Conservation (phyloP, 129 eudicot genomes). For the Chrysanthemum makinoi region DNA sequence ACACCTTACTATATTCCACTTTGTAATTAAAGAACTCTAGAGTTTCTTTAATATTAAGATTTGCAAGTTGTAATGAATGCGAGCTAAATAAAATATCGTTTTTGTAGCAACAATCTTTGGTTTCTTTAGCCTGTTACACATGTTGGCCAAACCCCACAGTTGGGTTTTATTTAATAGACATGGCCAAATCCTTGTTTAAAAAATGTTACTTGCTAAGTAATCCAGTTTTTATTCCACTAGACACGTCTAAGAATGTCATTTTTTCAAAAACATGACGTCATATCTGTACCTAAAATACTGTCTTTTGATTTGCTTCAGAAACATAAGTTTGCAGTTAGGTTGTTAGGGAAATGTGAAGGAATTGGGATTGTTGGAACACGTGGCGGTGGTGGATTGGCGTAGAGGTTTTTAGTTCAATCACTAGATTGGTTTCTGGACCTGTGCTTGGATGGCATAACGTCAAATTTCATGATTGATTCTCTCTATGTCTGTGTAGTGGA, state of each 20-base stretch:
- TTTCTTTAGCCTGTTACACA: too few species aligned
- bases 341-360: constrained; percentile 18
- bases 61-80: too few species aligned
- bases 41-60: background rate
- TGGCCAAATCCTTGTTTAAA: too few species aligned
- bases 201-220: too few species aligned
- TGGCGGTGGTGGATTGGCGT: constrained; percentile 28
- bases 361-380: constrained; percentile 13
- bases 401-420: constrained; percentile 62
- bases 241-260: too few species aligned
- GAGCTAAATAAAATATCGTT: too few species aligned
- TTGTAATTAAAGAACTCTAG: background rate
- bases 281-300: constrained; percentile 31
- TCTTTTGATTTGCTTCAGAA: constrained; percentile 38
- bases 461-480: background rate
- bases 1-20: background rate
- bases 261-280: too few species aligned
- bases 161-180: too few species aligned
- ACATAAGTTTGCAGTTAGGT: constrained; percentile 29
- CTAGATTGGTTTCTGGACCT: constrained; percentile 81
- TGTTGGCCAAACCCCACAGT: too few species aligned
- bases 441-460: constrained; percentile 74
- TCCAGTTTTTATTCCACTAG: too few species aligned
- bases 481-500: background rate
- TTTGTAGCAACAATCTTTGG: too few species aligned